Percentiles rank a stretch among this genome's conserved stretches.
These are phyloP conservation scores for Paraphoma sp. DNA, from an alignment of 2,329 filamentous ascomycete species.

Conservation along the genomic window DNA sequence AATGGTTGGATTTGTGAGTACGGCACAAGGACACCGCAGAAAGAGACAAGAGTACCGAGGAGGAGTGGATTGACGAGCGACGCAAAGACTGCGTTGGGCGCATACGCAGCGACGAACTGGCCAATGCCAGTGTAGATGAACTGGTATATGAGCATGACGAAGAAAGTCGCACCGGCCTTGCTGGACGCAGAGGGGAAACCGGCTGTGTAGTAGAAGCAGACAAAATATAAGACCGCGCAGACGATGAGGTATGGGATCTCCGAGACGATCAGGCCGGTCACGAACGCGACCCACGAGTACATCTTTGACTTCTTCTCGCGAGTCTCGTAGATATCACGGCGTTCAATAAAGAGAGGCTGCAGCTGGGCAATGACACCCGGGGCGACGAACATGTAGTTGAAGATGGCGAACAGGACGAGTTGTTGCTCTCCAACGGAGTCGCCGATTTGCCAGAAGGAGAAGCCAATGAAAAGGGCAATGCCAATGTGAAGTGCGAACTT, in stretches of 20 bases:
- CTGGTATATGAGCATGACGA: conserved; percentile 66
- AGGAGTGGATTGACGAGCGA: conserved; percentile 58
- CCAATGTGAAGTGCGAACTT: conserved; percentile 28
- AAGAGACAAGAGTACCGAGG: conserved; percentile 27
- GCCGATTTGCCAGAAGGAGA: conserved; percentile 36
- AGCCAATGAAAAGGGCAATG: conserved; percentile 32
- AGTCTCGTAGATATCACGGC: conserved; percentile 60
- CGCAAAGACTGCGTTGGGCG: conserved; percentile 54
- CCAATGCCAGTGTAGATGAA: conserved; percentile 65
- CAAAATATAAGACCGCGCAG: conserved; percentile 66
- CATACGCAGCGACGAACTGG: conserved; percentile 60
- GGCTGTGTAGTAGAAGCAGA: conserved; percentile 69
- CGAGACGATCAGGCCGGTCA: conserved; percentile 71
- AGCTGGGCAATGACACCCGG: conserved; percentile 50
- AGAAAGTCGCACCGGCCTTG: conserved; percentile 61
- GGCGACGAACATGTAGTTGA: conserved; percentile 55
- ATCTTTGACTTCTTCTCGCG: conserved; percentile 69
- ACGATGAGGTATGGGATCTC: conserved; percentile 72
- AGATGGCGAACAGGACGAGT: conserved; percentile 55
- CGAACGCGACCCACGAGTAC: conserved; percentile 76
- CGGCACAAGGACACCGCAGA: conserved; percentile 65
- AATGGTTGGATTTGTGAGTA: conserved; percentile 70
- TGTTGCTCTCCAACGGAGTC: conserved; percentile 47
- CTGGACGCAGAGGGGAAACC: conserved; percentile 45
- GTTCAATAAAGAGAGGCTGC: conserved; percentile 54